Evolutionary conservation across 1,139 yeast genomes (phyloP).

Genomic region (Diutina mesorugosa): DNA sequence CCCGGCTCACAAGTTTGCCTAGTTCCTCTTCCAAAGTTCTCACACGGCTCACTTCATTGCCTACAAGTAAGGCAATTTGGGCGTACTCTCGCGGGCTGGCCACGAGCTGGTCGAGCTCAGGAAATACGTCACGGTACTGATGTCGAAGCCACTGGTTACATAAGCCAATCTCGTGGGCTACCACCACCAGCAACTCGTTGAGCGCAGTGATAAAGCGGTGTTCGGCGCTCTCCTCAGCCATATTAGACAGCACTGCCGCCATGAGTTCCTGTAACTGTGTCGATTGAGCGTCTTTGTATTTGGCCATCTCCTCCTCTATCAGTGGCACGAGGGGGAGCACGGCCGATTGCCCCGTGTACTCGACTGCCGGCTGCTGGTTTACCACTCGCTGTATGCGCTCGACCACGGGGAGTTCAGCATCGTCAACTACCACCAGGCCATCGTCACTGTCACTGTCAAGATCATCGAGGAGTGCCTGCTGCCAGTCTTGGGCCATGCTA

Average conservation of each 20-base stretch:
- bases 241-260: background rate
- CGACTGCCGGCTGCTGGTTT: background rate
- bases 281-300: background rate
- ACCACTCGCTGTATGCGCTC: background rate
- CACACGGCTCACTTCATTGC: constrained; percentile 32
- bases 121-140: constrained; percentile 50
- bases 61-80: constrained; percentile 34
- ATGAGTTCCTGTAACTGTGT: background rate
- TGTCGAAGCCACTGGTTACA: constrained; percentile 39
- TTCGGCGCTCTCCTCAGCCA: background rate
- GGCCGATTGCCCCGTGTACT: background rate
- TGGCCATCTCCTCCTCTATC: background rate
- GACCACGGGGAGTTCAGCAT: background rate
- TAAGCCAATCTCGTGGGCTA: constrained; percentile 40
- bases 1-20: constrained; percentile 35
- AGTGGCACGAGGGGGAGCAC: background rate
- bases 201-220: constrained; percentile 9
- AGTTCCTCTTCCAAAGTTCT: constrained; percentile 22
- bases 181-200: constrained; percentile 43
- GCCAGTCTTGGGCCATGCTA: background rate
- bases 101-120: constrained; percentile 57
- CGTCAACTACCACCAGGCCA: background rate
- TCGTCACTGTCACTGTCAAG: background rate
- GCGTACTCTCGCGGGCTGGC: constrained; percentile 58
- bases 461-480: background rate